These are phyloP conservation scores for Schwanniomyces pseudopolymorphus DNA, from an alignment of 805 yeast genomes.

Conservation along the genomic window DNA sequence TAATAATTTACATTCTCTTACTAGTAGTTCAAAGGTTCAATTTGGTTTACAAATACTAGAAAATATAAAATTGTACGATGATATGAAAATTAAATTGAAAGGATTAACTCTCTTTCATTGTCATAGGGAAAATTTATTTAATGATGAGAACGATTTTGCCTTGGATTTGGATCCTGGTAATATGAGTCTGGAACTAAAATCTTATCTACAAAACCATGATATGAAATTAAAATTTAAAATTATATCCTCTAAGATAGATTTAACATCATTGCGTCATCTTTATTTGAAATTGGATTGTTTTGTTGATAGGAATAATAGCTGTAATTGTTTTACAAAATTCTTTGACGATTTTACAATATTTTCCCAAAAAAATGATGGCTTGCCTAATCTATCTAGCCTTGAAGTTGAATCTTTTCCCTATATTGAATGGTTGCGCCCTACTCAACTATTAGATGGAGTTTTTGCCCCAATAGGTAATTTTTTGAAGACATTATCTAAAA, in stretches of 20 bases:
- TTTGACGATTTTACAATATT: slow-evolving; percentile 24
- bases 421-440: slow-evolving; percentile 36
- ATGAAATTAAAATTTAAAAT: slow-evolving; percentile 19
- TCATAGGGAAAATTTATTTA: slow-evolving; percentile 22
- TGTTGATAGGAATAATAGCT: slow-evolving; percentile 20
- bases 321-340: slow-evolving; percentile 28
- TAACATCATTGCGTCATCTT: slow-evolving; percentile 19
- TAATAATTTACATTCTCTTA: slow-evolving; percentile 25
- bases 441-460: slow-evolving; percentile 27
- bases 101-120: slow-evolving; percentile 33
- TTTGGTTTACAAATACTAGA: slow-evolving; percentile 28
- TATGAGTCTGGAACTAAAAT: slow-evolving; percentile 5
- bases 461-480: slow-evolving; percentile 32
- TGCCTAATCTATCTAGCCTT: slow-evolving; percentile 29
- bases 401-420: slow-evolving; percentile 32
- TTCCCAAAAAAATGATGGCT: slow-evolving; percentile 20
- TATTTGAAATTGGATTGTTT: slow-evolving; percentile 31
- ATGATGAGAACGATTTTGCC: slow-evolving; percentile 10
- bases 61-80: slow-evolving; percentile 19
- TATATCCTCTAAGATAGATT: slow-evolving; percentile 23
- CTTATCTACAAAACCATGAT: slow-evolving; percentile 14
- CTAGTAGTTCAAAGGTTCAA: slow-evolving; percentile 32
- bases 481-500: slow-evolving; percentile 20
- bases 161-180: not conserved
- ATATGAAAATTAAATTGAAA: slow-evolving; percentile 21